Conservation (phyloP, 192 early-diverging fungal genomes). For the Gigaspora rosea region DNA sequence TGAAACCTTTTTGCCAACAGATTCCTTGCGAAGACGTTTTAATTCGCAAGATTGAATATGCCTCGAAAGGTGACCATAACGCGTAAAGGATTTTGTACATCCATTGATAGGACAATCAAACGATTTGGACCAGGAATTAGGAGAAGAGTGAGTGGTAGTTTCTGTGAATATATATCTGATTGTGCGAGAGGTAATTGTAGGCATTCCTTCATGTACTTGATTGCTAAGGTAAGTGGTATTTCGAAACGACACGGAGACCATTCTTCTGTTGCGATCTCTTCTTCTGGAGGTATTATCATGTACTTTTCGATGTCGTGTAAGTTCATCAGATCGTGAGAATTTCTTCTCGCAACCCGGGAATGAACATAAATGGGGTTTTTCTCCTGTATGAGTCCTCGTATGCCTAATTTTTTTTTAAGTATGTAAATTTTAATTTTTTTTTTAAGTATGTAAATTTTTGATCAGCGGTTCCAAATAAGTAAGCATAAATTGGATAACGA, state of each 20-base stretch:
- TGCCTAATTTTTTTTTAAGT: too few relatives aligned
- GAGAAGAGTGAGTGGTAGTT: neutral
- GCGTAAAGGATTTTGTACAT: constrained; percentile 44
- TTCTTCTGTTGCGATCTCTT: constrained; percentile 2
- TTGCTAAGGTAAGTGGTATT: neutral
- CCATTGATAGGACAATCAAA: neutral
- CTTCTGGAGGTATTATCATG: constrained; percentile 44
- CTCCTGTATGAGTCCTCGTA: constrained; percentile 75
- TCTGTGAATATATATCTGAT: constrained; percentile 15
- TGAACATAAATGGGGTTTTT: constrained; percentile 70
- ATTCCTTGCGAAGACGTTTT: neutral
- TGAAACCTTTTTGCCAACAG: neutral
- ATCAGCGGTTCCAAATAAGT: neutral
- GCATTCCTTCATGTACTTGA: neutral
- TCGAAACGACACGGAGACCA: neutral
- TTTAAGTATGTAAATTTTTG: neutral
- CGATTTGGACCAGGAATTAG: neutral
- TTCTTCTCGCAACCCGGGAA: constrained; percentile 67
- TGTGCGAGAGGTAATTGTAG: neutral
- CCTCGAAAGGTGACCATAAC: constrained; percentile 43
- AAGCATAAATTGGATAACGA: too few relatives aligned
- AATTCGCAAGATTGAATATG: constrained; percentile 27
- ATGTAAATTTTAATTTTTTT: too few relatives aligned
- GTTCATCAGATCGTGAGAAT: constrained; percentile 76
- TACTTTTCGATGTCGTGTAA: constrained; percentile 65